Base-by-base conservation (phyloP, 2,329 filamentous ascomycete species). In the Ceratocystis cacaofunesta region DNA sequence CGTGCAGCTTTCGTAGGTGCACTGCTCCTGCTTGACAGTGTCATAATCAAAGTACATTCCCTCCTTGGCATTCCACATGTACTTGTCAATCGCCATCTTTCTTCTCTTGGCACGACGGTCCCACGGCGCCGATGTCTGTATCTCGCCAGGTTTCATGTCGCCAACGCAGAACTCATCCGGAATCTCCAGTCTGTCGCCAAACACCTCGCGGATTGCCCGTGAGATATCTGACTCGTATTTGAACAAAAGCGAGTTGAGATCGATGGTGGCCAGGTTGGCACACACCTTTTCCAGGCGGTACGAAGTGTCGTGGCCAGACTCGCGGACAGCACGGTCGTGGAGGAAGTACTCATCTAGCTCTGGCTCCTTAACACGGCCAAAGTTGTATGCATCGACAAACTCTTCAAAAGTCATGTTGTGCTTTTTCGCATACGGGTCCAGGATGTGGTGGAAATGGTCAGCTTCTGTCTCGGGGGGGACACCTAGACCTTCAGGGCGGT, bases 11-110 rank as follows among this genome's bases (percentile, higher is more conserved):
- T 97, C 94, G 74, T 97, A 97, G 15, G 81, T 84, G 70, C 85
- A 90, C 71, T 88, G 89, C 75, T 90, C 76, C 73, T 91, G 85
- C 75, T 87, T 89, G 68, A 82, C 85, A 0, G 90, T 95, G 77
- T 99, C 83, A 75, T 97, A 99, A 76, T 99, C 94, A 73, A 97
- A 97, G 79, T 90, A 99, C 89, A 97, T 95, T 67, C 92, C 92
- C 73, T 89, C 85, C 70, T 89, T 80, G 70, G 92, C 88, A 73
- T 95, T 88, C 94, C 94, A 99, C 74, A 95, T 85, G 72, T 94
- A 90, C 77, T 91, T 94, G 76, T 97, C 89, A 71, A 97, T 94
- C 7, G 85, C 85, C 70, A 86, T 79, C 79, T 94, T 92, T 71
- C 94, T 86, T 71, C 86, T 84, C 77, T 88, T 89, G 60, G 91